These are phyloP conservation scores for Chaetomium sp. DNA, from an alignment of 2,329 filamentous ascomycete genomes.

Conservation along the genomic window DNA sequence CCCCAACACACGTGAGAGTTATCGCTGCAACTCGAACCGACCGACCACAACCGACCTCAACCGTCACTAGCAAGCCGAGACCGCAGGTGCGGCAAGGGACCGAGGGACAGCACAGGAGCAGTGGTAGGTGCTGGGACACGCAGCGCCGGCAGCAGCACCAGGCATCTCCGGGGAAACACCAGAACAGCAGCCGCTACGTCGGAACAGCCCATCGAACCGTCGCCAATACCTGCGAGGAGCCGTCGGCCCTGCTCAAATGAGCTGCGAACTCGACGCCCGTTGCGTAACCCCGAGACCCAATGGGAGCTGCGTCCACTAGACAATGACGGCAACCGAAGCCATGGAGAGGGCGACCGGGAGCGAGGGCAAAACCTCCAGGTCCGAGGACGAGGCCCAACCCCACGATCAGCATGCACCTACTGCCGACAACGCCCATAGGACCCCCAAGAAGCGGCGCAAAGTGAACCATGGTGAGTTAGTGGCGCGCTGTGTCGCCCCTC, in stretches of 20 bases:
- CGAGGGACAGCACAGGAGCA: conserved; percentile 13
- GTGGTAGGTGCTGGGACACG: conserved; percentile 1
- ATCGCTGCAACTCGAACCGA: conserved; percentile 16
- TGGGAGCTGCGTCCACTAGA: conserved; percentile 43
- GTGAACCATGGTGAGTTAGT: conserved; percentile 76
- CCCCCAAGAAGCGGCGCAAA: conserved; percentile 83
- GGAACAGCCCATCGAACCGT: conserved; percentile 39
- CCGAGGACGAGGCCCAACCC: conserved; percentile 44
- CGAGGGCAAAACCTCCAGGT: conserved; percentile 45
- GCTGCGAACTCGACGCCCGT: conserved; percentile 46
- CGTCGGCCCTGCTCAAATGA: conserved; percentile 46
- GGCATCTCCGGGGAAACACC: conserved; percentile 6
- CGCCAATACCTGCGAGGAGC: conserved; percentile 45
- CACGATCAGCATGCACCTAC: conserved; percentile 40
- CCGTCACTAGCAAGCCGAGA: conserved; percentile 19
- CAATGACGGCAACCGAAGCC: conserved; percentile 43
- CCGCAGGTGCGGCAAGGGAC: conserved; percentile 6
- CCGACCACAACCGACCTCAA: conserved; percentile 14
- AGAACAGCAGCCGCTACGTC: conserved; percentile 29
- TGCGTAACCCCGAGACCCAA: conserved; percentile 51
- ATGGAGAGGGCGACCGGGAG: conserved; percentile 43
- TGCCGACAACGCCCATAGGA: conserved; percentile 49
- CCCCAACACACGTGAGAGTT: conserved; percentile 1
- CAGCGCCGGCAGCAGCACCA: conserved; percentile 12
- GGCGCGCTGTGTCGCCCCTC: conserved; percentile 25